A percentile compares a stretch with the other conserved stretches of the same genome.
phyloP scores from a whole-genome alignment of 2,329 filamentous ascomycete species.

The Cyphellophora attinorum region DNA sequence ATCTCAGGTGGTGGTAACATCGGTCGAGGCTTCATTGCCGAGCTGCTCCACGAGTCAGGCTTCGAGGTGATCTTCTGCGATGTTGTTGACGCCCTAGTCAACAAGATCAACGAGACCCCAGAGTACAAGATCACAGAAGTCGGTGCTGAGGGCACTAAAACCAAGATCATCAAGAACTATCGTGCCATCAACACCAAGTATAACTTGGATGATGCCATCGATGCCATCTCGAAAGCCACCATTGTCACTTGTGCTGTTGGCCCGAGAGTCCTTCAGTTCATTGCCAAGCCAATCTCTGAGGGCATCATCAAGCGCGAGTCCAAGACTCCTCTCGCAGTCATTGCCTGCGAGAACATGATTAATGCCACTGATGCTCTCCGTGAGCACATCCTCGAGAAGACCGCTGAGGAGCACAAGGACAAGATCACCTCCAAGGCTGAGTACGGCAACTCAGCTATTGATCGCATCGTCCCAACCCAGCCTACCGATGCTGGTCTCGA shows the following conservation, averaged over 20 bases:
- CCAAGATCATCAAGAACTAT: conserved; percentile 86
- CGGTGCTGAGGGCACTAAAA: conserved; percentile 68
- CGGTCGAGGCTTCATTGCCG: conserved; percentile 76
- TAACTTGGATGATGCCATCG: conserved; percentile 67
- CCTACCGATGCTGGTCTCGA: conserved; percentile 69
- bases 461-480: conserved; percentile 94
- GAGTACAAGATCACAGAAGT: conserved; percentile 92
- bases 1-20: conserved; percentile 83
- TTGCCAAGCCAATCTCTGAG: conserved; percentile 91
- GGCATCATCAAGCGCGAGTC: conserved; percentile 68
- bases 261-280: conserved; percentile 91
- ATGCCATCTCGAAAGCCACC: conserved; percentile 80
- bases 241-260: conserved; percentile 95
- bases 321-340: conserved; percentile 68
- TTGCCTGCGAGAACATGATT: conserved; percentile 97
- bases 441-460: conserved; percentile 96
- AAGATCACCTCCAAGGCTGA: conserved; percentile 65
- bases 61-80: conserved; percentile 96
- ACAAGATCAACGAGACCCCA: conserved; percentile 62
- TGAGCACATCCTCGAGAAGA: conserved; percentile 64
- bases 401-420: conserved; percentile 60
- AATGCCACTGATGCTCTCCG: conserved; percentile 84
- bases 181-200: conserved; percentile 91
- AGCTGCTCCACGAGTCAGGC: conserved; percentile 87
- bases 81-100: conserved; percentile 75